Base-by-base conservation (phyloP, 179 eudicot genomes). In the Silene vulgaris region DNA sequence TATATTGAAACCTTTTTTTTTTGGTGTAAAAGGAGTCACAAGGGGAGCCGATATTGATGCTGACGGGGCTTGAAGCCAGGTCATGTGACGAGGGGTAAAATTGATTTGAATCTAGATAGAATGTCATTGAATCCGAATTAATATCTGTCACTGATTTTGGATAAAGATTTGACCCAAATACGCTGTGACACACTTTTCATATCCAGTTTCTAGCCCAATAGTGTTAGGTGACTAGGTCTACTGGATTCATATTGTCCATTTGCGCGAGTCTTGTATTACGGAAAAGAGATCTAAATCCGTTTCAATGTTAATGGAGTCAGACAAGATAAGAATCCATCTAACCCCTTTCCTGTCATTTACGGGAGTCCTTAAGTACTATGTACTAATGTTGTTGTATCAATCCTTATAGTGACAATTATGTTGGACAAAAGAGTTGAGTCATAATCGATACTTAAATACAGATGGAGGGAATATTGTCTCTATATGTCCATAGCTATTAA, bases 401-500 rank as follows among this genome's bases (percentile, higher is more conserved):
- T 40, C 50, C 50, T 69, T 12, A 45, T 69, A 45, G 8, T 43
- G 16, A 40, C 57, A 19, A 21, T 20, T 69, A 11, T 45, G 57
- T 30, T 66, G 48, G n/a, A 16, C 12, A 66, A 16, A 8, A 20
- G 8, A 17, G 28, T 20, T 20, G 72, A 19, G 72, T 40, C 72
- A 23, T 43, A 45, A 19, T 40, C 57, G 4, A 67, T 20, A 9
- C 14, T 66, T 66, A 32, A n/a, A 40, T 43, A 69, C 48, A 52
- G 57, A 43, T 20, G 29, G 30, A 20, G 59, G n/a, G 57, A 21
- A 43, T 69, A 43, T 8, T 69, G 16, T 20, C 13, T 66, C 9
- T 35, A 35, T 8, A 5, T 35, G 75, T 80, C 65, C 76, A 75
- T 79, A 80, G 77, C 78, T 80, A 48, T 43, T 72, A 48, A 71